Evolutionary conservation across 225 moss, liverwort and hornwort genomes (phyloP).

Genomic region (Neckera pumila): DNA sequence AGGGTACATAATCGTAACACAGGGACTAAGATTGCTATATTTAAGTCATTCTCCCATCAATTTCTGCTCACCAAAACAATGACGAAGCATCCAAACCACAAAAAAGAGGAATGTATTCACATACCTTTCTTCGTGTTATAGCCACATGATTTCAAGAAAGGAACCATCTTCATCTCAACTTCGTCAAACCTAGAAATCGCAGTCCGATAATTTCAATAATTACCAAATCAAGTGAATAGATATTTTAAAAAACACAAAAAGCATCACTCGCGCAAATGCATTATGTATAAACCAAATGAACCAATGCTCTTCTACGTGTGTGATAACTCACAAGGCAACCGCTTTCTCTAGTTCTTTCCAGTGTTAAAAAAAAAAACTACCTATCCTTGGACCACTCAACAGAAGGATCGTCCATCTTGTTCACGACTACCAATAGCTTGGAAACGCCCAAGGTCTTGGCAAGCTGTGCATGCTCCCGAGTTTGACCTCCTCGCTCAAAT

Average conservation of each 20-base stretch:
- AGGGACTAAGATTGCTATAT: not conserved
- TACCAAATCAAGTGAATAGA: not conserved
- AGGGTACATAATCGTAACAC: not conserved
- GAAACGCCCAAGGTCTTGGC: conserved; percentile 96
- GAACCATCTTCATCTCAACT: conserved; percentile 71
- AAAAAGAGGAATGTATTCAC: not conserved
- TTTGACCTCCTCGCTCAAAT: conserved; percentile 97
- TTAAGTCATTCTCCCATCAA: not conserved
- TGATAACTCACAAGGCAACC: not conserved
- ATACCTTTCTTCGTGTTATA: conserved; percentile 78
- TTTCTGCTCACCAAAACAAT: not conserved
- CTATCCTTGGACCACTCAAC: conserved; percentile 85
- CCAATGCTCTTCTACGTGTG: not conserved
- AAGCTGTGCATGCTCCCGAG: conserved; percentile 96
- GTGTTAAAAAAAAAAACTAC: not conserved
- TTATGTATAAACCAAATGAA: not conserved
- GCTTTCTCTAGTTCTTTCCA: not conserved
- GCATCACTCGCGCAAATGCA: not conserved
- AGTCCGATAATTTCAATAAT: not conserved
- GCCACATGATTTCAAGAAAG: conserved; percentile 66
- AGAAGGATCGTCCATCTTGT: conserved; percentile 97
- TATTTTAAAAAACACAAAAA: not conserved
- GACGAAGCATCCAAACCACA: not conserved
- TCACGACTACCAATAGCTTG: conserved; percentile 89
- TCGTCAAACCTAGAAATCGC: conserved; percentile 60